A percentile compares a stretch with the other conserved stretches of the same genome.
phyloP scores from a whole-genome alignment of 106 monocot species.

The Phalaenopsis equestris region DNA sequence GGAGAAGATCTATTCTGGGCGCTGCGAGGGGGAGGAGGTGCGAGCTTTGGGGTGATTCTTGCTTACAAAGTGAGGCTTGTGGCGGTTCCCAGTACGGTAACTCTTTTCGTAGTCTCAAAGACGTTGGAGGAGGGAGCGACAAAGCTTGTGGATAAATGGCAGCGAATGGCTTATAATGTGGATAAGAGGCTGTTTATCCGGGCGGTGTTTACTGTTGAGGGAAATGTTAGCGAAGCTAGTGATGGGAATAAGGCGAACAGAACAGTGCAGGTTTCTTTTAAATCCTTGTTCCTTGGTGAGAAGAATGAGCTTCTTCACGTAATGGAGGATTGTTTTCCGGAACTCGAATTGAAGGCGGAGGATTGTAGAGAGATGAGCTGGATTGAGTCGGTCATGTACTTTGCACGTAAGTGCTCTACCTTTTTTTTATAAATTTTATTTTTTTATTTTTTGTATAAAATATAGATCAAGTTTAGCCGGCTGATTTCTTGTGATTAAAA shows the following conservation, averaged over 20 bases:
- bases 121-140: neutral
- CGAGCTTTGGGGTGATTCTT: slow-evolving; percentile 41
- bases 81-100: slow-evolving; percentile 17
- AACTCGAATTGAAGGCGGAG: slow-evolving; percentile 13
- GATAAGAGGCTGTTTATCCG: neutral
- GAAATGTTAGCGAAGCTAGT: no score
- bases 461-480: no score
- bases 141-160: neutral
- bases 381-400: slow-evolving; percentile 23
- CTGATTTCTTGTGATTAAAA: no score
- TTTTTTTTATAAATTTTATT: no score
- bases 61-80: slow-evolving; percentile 34
- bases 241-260: neutral
- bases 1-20: slow-evolving; percentile 24
- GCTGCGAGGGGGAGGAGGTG: slow-evolving; percentile 30
- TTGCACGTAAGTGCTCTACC: neutral
- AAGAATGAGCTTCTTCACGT: slow-evolving; percentile 8
- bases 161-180: neutral
- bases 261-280: slow-evolving; percentile 15
- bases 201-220: neutral
- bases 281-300: slow-evolving; percentile 23
- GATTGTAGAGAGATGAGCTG: slow-evolving; percentile 38
- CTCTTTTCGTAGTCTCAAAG: neutral
- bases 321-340: slow-evolving; percentile 26
- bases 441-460: no score